phyloP scores from a whole-genome alignment of 2,329 filamentous ascomycete species.

The Pseudocercospora fuligena region DNA sequence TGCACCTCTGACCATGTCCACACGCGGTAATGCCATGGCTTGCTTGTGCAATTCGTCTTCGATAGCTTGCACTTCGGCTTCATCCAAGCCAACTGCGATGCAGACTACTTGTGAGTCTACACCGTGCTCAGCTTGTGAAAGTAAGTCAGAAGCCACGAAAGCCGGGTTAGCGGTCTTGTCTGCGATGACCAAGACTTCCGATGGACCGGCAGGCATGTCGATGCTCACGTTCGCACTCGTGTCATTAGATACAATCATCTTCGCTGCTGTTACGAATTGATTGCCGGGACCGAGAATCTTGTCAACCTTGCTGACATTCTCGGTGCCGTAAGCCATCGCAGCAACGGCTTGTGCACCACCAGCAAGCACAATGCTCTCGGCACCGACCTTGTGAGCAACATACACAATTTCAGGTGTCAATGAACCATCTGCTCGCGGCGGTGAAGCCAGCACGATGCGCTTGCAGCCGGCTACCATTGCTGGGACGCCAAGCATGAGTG shows the following conservation, averaged over 20 bases:
- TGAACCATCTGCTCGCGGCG: constrained; percentile 84
- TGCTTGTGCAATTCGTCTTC: constrained; percentile 90
- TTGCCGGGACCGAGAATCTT: constrained; percentile 98
- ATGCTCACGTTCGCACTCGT: constrained; percentile 94
- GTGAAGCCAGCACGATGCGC: constrained; percentile 91
- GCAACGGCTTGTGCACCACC: constrained; percentile 95
- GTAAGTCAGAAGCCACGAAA: constrained; percentile 91
- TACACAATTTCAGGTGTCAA: constrained; percentile 98
- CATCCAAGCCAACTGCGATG: constrained; percentile 79
- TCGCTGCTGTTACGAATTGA: constrained; percentile 96
- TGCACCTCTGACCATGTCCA: constrained; percentile 88
- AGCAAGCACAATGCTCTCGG: constrained; percentile 92
- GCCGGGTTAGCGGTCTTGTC: constrained; percentile 87
- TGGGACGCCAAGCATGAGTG: constrained; percentile 96
- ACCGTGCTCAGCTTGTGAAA: constrained; percentile 96
- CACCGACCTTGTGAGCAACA: constrained; percentile 93
- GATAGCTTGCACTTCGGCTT: constrained; percentile 76
- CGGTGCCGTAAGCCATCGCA: constrained; percentile 95
- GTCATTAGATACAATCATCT: constrained; percentile 98
- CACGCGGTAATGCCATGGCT: constrained; percentile 82
- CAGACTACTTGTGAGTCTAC: constrained; percentile 94
- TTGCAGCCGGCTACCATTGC: constrained; percentile 97
- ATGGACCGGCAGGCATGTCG: constrained; percentile 97
- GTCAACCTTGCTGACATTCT: constrained; percentile 93
- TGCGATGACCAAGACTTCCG: constrained; percentile 94